These are phyloP conservation scores for Colletotrichum gloeosporioides DNA, from an alignment of 2,329 filamentous ascomycete species.

Conservation along the genomic window DNA sequence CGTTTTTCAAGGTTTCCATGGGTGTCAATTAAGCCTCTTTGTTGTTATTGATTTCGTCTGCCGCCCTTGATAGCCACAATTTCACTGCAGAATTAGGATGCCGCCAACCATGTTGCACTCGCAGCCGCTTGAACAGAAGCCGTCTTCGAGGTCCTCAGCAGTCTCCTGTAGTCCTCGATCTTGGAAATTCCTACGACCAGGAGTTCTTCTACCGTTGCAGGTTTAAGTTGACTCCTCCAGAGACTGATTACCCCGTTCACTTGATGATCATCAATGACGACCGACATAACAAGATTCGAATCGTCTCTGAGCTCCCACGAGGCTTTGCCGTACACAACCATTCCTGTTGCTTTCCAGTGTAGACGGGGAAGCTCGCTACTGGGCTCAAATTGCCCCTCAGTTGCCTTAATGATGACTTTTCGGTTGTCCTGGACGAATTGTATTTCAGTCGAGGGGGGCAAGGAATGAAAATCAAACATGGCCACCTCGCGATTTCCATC, in stretches of 20 bases:
- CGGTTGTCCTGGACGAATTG: not conserved
- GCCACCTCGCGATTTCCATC: not conserved
- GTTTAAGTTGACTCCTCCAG: not conserved
- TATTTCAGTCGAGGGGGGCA: not conserved
- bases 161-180: constrained; percentile 7
- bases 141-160: not conserved
- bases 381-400: not conserved
- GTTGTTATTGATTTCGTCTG: not conserved
- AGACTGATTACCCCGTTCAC: not conserved
- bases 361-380: not conserved
- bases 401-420: not conserved
- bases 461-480: not conserved
- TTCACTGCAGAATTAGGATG: not conserved
- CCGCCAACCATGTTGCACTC: not conserved
- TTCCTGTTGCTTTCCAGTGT: not conserved
- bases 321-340: not conserved
- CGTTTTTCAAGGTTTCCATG: not conserved
- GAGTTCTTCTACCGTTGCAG: not conserved
- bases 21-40: not conserved
- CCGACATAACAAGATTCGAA: not conserved
- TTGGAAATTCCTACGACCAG: constrained; percentile 1
- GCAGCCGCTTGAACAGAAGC: not conserved
- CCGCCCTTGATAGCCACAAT: not conserved
- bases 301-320: constrained; percentile 5
- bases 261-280: not conserved